Evolutionary conservation across 371 early-diverging fungal genomes (phyloP), one percentile per base, ranked within the genome.

Genomic region (Zancudomyces culisetae): DNA sequence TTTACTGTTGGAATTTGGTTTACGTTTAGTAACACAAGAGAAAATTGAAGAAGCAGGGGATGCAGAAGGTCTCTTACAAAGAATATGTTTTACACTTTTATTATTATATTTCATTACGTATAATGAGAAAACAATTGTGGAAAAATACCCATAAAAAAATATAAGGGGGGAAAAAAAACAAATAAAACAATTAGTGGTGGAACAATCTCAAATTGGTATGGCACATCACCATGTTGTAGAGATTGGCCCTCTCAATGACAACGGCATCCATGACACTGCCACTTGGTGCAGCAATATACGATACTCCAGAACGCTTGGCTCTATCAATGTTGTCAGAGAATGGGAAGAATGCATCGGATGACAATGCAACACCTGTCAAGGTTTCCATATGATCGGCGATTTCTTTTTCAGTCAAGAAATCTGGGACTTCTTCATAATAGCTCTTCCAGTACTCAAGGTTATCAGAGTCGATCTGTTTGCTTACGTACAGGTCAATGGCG

Each of bases 291-390:
- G 88, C 92, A 55, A 94, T 73, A 63, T 77, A 86, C 53, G 72
- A 69, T 55, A 87, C 97, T 58, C 97, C 97, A 23, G 83, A 80
- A 63, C 79, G 74, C 27, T 72, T 68, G 40, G 82, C 95, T 47
- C 97, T 78, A 63, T 86, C 83, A 53, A 96, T 72, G 60, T 92
- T 94, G 70, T 96, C 97, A 10, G 83, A 72, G 80, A 96, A 96
- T 61, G 97, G 97, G 88, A 96, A 96, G 81, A 96, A 96, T 40
- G 95, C 95, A 66, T 96, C 97, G 23, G 89, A 89, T 1, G 87
- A 79, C 6, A 92, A 72, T 12, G 83, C 83, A 27, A 93, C 84
- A 46, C 77, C 87, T 24, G 53, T 64, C 48, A 87, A 69, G 58
- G 74, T 52, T 49, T 63, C 65, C 72, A 83, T 76, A 73, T 87